Evolutionary conservation across 2,329 filamentous ascomycete genomes (phyloP).

Genomic region (Daldinia sp.): DNA sequence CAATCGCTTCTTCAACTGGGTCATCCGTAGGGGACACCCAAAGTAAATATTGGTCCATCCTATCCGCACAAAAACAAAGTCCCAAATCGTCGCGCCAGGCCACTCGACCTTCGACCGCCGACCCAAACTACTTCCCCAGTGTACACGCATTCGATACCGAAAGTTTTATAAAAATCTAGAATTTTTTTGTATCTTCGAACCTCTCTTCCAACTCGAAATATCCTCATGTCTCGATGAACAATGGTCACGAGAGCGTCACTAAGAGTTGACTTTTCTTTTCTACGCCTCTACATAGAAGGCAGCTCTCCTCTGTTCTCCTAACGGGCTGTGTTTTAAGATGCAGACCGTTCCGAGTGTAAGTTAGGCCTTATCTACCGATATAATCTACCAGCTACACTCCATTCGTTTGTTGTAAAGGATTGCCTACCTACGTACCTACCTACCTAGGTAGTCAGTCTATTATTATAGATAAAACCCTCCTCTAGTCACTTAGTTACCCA

Average conservation of each 20-base stretch:
- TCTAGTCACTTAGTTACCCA: background rate
- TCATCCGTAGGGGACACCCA: slow-evolving; percentile 12
- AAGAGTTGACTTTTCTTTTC: slow-evolving; percentile 40
- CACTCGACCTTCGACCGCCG: slow-evolving; percentile 40
- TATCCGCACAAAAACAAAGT: slow-evolving; percentile 31
- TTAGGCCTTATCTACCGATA: slow-evolving; percentile 37
- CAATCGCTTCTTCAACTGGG: slow-evolving; percentile 19
- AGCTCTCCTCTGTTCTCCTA: slow-evolving; percentile 47
- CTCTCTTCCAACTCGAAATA: slow-evolving; percentile 27
- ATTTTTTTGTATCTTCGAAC: slow-evolving; percentile 40
- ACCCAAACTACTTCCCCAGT: slow-evolving; percentile 29
- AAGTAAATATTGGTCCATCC: slow-evolving; percentile 39
- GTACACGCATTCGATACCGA: slow-evolving; percentile 24
- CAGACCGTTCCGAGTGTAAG: slow-evolving; percentile 64
- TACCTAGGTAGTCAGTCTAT: too few species aligned
- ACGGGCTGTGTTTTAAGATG: slow-evolving; percentile 56
- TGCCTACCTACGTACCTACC: too few species aligned
- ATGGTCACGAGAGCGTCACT: slow-evolving; percentile 45
- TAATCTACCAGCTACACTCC: slow-evolving; percentile 13
- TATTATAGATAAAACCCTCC: background rate
- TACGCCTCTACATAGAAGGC: slow-evolving; percentile 46
- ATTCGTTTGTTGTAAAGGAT: background rate
- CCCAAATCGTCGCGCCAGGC: slow-evolving; percentile 40
- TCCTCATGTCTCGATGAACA: slow-evolving; percentile 48
- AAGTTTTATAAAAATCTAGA: slow-evolving; percentile 32